Conservation (phyloP, 495 filamentous ascomycete species). For the Diplogelasinospora grovesii region DNA sequence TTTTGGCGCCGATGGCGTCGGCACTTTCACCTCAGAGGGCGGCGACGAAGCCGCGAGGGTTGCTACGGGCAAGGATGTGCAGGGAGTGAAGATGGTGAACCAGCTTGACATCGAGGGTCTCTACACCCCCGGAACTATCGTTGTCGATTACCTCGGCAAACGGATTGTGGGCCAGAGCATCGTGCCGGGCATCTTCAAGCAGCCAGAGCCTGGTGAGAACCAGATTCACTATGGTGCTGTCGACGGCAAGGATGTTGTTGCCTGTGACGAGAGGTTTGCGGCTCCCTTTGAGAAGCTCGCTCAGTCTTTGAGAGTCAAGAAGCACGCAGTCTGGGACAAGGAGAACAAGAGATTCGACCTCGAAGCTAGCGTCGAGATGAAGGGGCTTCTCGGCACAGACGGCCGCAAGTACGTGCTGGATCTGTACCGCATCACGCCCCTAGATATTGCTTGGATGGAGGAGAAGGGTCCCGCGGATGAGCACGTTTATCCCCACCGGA, state of each 20-base stretch:
- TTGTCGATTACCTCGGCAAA: slow-evolving; percentile 95
- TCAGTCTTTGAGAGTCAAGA: slow-evolving; percentile 79
- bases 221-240: slow-evolving; percentile 99
- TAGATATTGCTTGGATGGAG: slow-evolving; percentile 89
- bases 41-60: slow-evolving; percentile 96
- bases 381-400: slow-evolving; percentile 94
- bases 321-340: slow-evolving; percentile 97
- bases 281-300: slow-evolving; percentile 85
- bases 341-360: slow-evolving; percentile 83
- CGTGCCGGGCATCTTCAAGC: slow-evolving; percentile 98
- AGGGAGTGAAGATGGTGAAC: slow-evolving; percentile 89
- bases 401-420: slow-evolving; percentile 96
- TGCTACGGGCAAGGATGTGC: slow-evolving; percentile 93
- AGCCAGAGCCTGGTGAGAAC: slow-evolving; percentile 92
- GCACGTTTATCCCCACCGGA: slow-evolving; percentile 79
- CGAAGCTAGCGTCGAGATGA: slow-evolving; percentile 95
- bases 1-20: slow-evolving; percentile 94
- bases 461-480: slow-evolving; percentile 42
- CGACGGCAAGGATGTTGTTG: slow-evolving; percentile 93
- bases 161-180: slow-evolving; percentile 97
- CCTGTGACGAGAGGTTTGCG: slow-evolving; percentile 77
- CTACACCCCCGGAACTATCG: slow-evolving; percentile 91
- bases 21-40: slow-evolving; percentile 92
- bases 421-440: slow-evolving; percentile 85
- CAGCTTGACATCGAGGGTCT: slow-evolving; percentile 92